Evolutionary conservation across 1,284 basidiomycete genomes (phyloP).

Genomic region (Coniferiporia sulphurascens): DNA sequence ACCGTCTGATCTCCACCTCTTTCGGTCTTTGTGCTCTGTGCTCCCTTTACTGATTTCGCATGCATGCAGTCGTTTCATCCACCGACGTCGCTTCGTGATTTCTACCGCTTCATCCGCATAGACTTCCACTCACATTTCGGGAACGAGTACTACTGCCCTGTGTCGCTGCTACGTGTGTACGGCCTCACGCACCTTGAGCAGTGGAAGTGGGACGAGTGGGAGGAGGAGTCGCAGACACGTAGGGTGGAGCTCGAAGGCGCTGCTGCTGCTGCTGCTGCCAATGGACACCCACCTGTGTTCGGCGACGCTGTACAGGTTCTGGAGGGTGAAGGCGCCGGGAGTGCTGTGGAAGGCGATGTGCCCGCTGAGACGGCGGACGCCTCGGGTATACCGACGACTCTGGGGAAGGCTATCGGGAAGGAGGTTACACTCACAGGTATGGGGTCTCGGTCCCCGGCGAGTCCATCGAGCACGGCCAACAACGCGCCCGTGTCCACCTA

Average conservation of each 20-base stretch:
- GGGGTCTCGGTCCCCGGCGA: not conserved
- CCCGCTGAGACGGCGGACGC: not conserved
- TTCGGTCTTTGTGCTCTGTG: not conserved
- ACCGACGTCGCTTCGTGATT: constrained; percentile 63
- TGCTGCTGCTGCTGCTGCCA: constrained; percentile 7
- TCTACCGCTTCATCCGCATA: constrained; percentile 91
- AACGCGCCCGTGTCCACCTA: not conserved
- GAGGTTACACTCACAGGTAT: not conserved
- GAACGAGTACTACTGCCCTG: constrained; percentile 93
- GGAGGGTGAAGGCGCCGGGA: constrained; percentile 5
- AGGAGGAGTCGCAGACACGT: constrained; percentile 53
- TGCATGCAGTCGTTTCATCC: constrained; percentile 67
- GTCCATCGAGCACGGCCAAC: not conserved
- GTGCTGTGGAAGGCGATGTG: not conserved
- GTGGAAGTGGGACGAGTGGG: constrained; percentile 87
- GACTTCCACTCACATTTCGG: constrained; percentile 95
- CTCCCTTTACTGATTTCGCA: not conserved
- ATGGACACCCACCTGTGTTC: constrained; percentile 9
- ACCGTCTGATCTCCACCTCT: constrained; percentile 3
- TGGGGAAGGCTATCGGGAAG: not conserved
- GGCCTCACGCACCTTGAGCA: constrained; percentile 96
- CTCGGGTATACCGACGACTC: not conserved
- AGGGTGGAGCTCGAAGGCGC: constrained; percentile 29
- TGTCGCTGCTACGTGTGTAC: constrained; percentile 90
- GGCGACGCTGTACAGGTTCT: not conserved